Evolutionary conservation across 1,284 basidiomycete species (phyloP).

Genomic region (Apiotrichum siamense): DNA sequence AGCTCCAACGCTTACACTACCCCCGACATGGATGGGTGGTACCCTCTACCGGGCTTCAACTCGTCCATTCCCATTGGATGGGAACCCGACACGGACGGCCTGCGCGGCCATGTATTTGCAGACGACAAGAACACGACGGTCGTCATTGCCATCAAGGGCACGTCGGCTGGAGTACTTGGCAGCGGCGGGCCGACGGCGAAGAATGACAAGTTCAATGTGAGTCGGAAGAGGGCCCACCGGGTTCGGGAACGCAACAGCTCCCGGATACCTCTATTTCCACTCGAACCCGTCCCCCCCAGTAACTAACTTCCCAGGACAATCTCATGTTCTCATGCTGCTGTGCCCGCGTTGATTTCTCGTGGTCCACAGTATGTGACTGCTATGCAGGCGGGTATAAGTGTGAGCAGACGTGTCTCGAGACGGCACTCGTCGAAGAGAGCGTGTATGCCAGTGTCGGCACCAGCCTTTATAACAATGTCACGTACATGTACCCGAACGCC

Average conservation of each 20-base stretch:
- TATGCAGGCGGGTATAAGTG: conserved; percentile 77
- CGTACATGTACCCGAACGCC: conserved; percentile 85
- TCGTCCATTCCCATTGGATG: conserved; percentile 78
- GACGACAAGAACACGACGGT: conserved; percentile 77
- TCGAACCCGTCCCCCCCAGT: too few relatives aligned
- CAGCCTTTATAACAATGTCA: conserved; percentile 90
- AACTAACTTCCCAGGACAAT: conserved; percentile 58
- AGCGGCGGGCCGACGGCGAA: conserved; percentile 76
- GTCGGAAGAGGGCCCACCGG: conserved; percentile 13
- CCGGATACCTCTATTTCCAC: too few relatives aligned
- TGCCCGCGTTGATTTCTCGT: conserved; percentile 86
- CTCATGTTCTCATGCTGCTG: conserved; percentile 98
- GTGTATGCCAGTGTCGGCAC: conserved; percentile 67
- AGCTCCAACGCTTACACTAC: conserved; percentile 79
- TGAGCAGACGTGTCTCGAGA: conserved; percentile 72
- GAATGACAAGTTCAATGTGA: conserved; percentile 81
- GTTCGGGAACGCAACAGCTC: too few relatives aligned
- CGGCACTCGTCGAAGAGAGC: conserved; percentile 70
- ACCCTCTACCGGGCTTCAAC: conserved; percentile 65
- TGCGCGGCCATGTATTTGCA: conserved; percentile 87
- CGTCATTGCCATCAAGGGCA: conserved; percentile 90
- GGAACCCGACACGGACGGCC: conserved; percentile 78
- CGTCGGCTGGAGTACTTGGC: conserved; percentile 71
- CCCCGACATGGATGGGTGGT: conserved; percentile 64
- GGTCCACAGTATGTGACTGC: conserved; percentile 92